Conservation (phyloP, 768 basidiomycete genomes). For the Leccinum aurantiacum region DNA sequence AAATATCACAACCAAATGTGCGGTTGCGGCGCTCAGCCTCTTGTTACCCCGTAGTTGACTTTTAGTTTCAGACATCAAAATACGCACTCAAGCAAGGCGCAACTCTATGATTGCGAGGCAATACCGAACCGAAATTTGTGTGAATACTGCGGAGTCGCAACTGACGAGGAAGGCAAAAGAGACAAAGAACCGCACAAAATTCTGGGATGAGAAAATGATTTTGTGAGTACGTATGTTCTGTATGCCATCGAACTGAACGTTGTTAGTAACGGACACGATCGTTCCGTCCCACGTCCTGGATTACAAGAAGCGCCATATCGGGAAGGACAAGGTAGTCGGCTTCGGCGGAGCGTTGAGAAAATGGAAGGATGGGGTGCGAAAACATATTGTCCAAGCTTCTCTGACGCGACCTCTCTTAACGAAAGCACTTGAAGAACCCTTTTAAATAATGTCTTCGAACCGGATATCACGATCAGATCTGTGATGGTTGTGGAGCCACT, state of each 20-base stretch:
- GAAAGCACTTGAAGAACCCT: no score
- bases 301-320: not conserved
- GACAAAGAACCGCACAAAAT: not conserved
- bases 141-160: not conserved
- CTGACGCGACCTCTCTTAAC: no score
- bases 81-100: not conserved
- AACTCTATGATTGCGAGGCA: not conserved
- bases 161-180: not conserved
- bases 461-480: not conserved
- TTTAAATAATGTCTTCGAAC: no score
- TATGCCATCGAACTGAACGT: not conserved
- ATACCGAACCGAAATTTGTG: not conserved
- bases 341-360: not conserved
- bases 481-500: not conserved
- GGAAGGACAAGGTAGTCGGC: not conserved
- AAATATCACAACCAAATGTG: slow-evolving; percentile 1
- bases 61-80: slow-evolving; percentile 3
- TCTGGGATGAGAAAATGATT: not conserved
- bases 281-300: not conserved
- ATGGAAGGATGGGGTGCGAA: not conserved
- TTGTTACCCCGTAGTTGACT: not conserved
- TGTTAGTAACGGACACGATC: not conserved
- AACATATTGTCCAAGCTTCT: no score
- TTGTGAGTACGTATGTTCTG: not conserved
- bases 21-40: not conserved